A percentile compares a stretch with the other conserved stretches of the same genome.
Conservation (phyloP, 164 flowering plant species). For the Protea cynaroides region DNA sequence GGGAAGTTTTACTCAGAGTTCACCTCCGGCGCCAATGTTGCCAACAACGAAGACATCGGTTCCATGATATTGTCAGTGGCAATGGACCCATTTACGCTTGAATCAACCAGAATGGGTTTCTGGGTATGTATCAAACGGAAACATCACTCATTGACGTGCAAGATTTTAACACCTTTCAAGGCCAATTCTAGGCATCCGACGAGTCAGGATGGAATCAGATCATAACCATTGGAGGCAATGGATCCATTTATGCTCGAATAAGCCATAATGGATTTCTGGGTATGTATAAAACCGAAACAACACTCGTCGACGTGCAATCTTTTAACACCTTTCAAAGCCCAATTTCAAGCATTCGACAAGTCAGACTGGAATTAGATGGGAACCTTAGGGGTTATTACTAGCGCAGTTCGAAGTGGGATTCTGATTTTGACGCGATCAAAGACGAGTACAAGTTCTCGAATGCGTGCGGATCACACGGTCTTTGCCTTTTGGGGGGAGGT, state of each 20-base stretch:
- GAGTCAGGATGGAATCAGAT: slow-evolving; percentile 62
- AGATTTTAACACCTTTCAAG: slow-evolving; percentile 57
- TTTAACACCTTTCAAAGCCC: slow-evolving; percentile 55
- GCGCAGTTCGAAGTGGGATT: slow-evolving; percentile 58
- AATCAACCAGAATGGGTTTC: slow-evolving; percentile 55
- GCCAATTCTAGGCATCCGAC: slow-evolving; percentile 34
- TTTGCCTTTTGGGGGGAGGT: slow-evolving; percentile 58
- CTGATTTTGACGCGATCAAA: slow-evolving; percentile 50
- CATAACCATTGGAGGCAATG: slow-evolving; percentile 40
- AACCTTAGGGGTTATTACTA: slow-evolving; percentile 73
- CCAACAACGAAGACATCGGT: too few species aligned
- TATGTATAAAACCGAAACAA: slow-evolving; percentile 51
- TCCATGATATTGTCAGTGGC: too few species aligned
- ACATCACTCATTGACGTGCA: slow-evolving; percentile 55
- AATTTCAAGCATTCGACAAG: slow-evolving; percentile 32
- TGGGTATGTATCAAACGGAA: slow-evolving; percentile 74
- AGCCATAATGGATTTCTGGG: slow-evolving; percentile 70
- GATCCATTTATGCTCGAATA: slow-evolving; percentile 53
- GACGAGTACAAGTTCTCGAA: slow-evolving; percentile 64
- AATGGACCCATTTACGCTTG: slow-evolving; percentile 52
- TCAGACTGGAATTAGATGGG: slow-evolving; percentile 77
- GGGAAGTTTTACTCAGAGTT: too few species aligned
- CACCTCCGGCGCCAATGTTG: too few species aligned
- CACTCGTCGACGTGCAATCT: slow-evolving; percentile 62
- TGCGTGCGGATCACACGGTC: slow-evolving; percentile 70